Evolutionary conservation across 2,329 filamentous ascomycete species (phyloP), one percentile per base, ranked within the genome.

Genomic region (Graphium sp.): DNA sequence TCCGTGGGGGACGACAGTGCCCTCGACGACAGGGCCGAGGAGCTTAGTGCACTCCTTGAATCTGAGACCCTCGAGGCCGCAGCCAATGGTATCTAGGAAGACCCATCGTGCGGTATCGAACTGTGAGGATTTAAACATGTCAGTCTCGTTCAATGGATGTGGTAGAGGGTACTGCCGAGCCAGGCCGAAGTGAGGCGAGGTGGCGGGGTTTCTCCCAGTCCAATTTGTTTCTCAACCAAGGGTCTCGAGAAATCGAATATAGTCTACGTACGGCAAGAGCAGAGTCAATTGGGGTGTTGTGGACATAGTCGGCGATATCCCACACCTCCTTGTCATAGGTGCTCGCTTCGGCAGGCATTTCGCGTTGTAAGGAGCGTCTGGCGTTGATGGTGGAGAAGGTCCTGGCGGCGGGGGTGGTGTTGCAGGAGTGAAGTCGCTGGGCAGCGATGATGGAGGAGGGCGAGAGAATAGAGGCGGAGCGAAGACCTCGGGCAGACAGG

Each of bases 31-130:
- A 29, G 89, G 89, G 13, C 89, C 89, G 22, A 98, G 74, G 34
- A 95, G 71, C 62, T 94, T 94, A 39, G 78, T 74, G 68, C 89
- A 95, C 58, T 94, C 82, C 55, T 85, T 82, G 64, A 98, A 98
- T 42, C 78, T 76, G 47, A 98, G 70, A 41, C 82, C 89, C 62
- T 95, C 85, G 37, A 98, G 74, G 50, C 89, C 89, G 54, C 89
- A 98, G 47, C 89, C 89, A 26, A 98, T 70, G 32, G 89, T 95
- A 55, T 98, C 89, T 48, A 95, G 73, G 55, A 98, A 84, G 41
- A 95, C 85, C 62, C 84, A 87, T 58, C 89, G 78, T 37, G 89
- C 89, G 27, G 89, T 98, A 55, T 98, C 89, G 50, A 80, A 91
- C 81, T 89, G n/a, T n/a, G n/a, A n/a, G n/a, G n/a, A n/a, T n/a